Percentiles rank a stretch among this genome's conserved stretches.
Evolutionary conservation across 768 basidiomycete genomes (phyloP).

Genomic region (Coprinopsis cinerea): DNA sequence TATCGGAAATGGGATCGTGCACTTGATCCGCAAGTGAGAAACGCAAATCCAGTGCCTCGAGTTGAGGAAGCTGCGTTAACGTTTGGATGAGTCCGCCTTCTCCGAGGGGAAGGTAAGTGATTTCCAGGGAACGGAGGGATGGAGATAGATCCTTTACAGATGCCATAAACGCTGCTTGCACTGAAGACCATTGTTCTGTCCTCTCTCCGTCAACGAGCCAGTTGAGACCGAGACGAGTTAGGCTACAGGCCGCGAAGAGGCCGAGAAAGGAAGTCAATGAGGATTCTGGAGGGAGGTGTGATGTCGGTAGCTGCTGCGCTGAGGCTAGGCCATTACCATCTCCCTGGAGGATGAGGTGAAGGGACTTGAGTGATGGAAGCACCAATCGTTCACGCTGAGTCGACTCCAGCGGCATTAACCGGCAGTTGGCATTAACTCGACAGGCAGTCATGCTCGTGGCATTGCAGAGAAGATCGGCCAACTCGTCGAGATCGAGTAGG

Average conservation of each 20-base stretch:
- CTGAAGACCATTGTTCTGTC: constrained; percentile 16
- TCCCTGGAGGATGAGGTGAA: constrained; percentile 29
- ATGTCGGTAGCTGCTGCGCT: background rate
- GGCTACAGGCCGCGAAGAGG: constrained; percentile 24
- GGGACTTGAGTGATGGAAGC: constrained; percentile 26
- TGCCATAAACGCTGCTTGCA: constrained; percentile 22
- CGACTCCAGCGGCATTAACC: constrained; percentile 13
- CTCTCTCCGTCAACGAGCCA: constrained; percentile 25
- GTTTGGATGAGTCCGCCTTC: constrained; percentile 27
- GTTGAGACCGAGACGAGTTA: constrained; percentile 26
- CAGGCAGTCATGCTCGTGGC: constrained; percentile 26
- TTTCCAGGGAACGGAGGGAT: constrained; percentile 25
- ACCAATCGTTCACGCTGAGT: constrained; percentile 9
- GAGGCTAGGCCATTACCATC: constrained; percentile 6
- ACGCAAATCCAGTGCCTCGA: constrained; percentile 28
- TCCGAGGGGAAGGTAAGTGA: constrained; percentile 34
- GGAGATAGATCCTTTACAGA: constrained; percentile 22
- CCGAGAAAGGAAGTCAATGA: constrained; percentile 21
- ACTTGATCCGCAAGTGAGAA: constrained; percentile 27
- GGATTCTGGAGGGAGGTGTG: constrained; percentile 8
- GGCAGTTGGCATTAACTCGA: constrained; percentile 27
- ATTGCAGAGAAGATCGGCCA: constrained; percentile 27
- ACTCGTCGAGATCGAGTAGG: constrained; percentile 31
- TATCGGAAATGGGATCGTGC: constrained; percentile 32
- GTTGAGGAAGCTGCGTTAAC: constrained; percentile 23